Conservation (phyloP, 2,329 filamentous ascomycete genomes). For the Fusarium sororula region DNA sequence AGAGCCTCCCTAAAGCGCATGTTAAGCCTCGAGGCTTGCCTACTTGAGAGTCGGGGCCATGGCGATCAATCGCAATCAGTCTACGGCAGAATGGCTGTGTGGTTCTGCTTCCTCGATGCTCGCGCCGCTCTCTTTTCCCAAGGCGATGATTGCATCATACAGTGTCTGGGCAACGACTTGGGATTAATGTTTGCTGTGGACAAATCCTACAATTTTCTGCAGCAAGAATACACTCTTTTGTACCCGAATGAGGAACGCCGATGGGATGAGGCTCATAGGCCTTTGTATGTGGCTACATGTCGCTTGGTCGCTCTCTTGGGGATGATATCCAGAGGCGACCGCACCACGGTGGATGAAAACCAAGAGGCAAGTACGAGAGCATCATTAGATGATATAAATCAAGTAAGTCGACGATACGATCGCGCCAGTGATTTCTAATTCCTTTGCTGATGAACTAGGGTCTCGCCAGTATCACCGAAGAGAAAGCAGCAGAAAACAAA, state of each 20-base stretch:
- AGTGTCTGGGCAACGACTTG: neutral
- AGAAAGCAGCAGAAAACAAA: neutral
- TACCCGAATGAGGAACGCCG: neutral
- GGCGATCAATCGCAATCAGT: neutral
- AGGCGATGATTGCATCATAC: neutral
- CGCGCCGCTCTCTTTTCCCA: neutral
- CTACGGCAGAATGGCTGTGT: neutral
- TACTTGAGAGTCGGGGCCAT: fast-evolving
- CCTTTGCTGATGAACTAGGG: too few relatives aligned
- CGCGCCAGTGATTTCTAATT: too few relatives aligned
- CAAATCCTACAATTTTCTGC: neutral
- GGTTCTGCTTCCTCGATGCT: neutral
- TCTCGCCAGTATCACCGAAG: neutral
- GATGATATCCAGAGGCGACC: neutral
- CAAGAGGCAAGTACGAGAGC: neutral
- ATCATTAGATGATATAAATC: fast-evolving
- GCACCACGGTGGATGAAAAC: fast-evolving
- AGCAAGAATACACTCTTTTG: neutral
- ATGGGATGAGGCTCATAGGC: neutral
- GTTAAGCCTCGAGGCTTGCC: fast-evolving
- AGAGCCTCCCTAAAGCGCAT: fast-evolving
- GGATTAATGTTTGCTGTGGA: neutral
- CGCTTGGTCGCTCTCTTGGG: fast-evolving
- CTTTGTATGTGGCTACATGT: neutral
- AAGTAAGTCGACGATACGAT: neutral